Evolutionary conservation across 2,329 filamentous ascomycete genomes (phyloP), one percentile per base, ranked within the genome.

Genomic region (Dothideomycetes sp.): DNA sequence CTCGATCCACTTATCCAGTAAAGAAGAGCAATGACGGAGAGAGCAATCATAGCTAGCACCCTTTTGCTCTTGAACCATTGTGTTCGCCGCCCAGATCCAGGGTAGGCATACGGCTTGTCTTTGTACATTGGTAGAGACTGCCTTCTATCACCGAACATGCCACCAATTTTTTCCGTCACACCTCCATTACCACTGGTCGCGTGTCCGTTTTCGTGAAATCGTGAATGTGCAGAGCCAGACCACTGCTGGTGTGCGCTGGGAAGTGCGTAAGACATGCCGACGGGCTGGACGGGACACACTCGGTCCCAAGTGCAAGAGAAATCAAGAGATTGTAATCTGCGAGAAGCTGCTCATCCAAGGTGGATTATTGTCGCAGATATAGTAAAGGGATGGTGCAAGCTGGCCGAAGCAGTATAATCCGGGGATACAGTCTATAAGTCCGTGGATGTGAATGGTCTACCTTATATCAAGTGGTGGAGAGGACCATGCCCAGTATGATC

Each of bases 101-200:
- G 69, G 52, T 84, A 80, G 37, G 71, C 72, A 57, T 84, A 91
- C n/a, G 91, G 91, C 61, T 98, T 98, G 65, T 98, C 91, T 64
- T 98, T 98, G 68, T 98, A 98, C 83, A 96, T 88, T 34, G 91
- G 91, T 46, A 98, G 66, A 42, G 52, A 51, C 18, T 77, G 68
- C 45, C 59, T 60, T 63, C 73, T 68, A 35, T 70, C 66, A 36
- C 62, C 79, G 46, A 88, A 79, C 44, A 87, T 71, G 43, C 69
- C 70, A 37, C 73, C 73, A 27, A 85, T 67, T 45, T 73, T 76
- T 37, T 50, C 45, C 12, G 39, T 38, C 16, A 46, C 31, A 14
- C 44, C 32, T 31, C 45, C 41, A 37, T 40, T 41, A 36, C 41
- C 33, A 19, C 34, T 41, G n/a, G 38, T 38, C 5, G 27, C 41